phyloP scores from a whole-genome alignment of 169 alveolate genomes.

The Eimeria sp. region DNA sequence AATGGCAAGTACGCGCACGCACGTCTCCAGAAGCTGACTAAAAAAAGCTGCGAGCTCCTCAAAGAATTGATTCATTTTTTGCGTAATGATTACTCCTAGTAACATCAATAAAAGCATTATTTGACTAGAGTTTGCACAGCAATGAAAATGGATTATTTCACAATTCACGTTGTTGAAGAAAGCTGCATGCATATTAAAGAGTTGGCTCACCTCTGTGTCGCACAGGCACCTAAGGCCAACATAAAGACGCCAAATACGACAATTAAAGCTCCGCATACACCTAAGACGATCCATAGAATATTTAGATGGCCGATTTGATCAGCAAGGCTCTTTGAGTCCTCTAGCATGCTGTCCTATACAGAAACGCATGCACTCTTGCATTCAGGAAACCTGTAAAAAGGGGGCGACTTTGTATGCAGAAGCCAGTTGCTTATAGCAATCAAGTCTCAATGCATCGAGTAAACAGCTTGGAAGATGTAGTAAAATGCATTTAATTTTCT shows the following conservation, averaged over 20 bases:
- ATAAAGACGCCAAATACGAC: conserved; percentile 11
- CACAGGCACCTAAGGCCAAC: conserved; percentile 41
- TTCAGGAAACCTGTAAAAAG: not conserved
- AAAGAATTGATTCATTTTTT: too few species aligned
- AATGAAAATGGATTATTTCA: not conserved
- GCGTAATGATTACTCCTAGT: too few species aligned
- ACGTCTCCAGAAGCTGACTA: too few species aligned
- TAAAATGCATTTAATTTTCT: too few species aligned
- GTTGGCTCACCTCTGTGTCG: not conserved
- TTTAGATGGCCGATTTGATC: conserved; percentile 7
- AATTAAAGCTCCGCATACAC: not conserved
- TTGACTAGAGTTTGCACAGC: not conserved
- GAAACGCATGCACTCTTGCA: not conserved
- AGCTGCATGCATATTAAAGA: not conserved
- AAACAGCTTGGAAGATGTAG: not conserved
- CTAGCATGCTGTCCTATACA: not conserved
- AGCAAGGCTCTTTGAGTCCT: not conserved
- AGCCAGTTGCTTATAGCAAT: too few species aligned
- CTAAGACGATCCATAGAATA: conserved; percentile 15
- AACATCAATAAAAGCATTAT: too few species aligned
- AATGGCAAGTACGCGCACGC: too few species aligned
- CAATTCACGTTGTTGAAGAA: not conserved
- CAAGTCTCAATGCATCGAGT: not conserved
- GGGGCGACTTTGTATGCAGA: not conserved
- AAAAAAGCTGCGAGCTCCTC: too few species aligned